These are phyloP conservation scores for Xylaria sp. DNA, from an alignment of 2,329 filamentous ascomycete genomes.

Conservation along the genomic window DNA sequence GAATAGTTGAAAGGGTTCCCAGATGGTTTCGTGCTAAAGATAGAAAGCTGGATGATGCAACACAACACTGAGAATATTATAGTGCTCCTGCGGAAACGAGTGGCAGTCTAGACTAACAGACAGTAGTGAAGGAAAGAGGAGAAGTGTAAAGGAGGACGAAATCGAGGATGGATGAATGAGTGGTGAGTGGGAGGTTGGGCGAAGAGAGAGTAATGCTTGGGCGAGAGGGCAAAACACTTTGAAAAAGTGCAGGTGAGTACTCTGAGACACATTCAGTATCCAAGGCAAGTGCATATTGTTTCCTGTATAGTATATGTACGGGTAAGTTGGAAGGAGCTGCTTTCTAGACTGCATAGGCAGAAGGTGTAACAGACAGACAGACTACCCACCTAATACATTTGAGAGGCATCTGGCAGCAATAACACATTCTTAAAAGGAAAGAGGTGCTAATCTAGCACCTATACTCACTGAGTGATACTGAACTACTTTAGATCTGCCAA, in stretches of 20 bases:
- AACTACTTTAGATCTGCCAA: too few relatives aligned
- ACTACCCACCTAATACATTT: too few relatives aligned
- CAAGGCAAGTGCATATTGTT: constrained; percentile 19
- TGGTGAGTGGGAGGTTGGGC: neutral
- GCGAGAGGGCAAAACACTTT: neutral
- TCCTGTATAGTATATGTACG: neutral
- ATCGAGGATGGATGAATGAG: neutral
- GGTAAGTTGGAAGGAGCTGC: constrained; percentile 21
- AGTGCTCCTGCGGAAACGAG: constrained; percentile 18
- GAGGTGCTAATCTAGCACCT: too few relatives aligned
- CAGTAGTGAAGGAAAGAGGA: neutral
- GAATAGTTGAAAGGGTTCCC: neutral
- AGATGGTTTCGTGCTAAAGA: constrained; percentile 11
- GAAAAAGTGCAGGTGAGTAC: neutral
- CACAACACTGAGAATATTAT: constrained; percentile 18
- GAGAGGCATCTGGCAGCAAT: neutral
- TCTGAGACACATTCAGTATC: neutral
- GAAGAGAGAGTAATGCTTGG: neutral
- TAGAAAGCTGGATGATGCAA: constrained; percentile 8
- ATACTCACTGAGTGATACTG: too few relatives aligned
- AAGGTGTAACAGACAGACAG: constrained; percentile 7
- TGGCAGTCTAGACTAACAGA: constrained; percentile 7
- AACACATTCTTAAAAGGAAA: neutral
- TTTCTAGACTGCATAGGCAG: neutral
- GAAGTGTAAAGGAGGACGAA: neutral